Base-by-base conservation (phyloP, 306 rosid genomes). In the Vicia faba region DNA sequence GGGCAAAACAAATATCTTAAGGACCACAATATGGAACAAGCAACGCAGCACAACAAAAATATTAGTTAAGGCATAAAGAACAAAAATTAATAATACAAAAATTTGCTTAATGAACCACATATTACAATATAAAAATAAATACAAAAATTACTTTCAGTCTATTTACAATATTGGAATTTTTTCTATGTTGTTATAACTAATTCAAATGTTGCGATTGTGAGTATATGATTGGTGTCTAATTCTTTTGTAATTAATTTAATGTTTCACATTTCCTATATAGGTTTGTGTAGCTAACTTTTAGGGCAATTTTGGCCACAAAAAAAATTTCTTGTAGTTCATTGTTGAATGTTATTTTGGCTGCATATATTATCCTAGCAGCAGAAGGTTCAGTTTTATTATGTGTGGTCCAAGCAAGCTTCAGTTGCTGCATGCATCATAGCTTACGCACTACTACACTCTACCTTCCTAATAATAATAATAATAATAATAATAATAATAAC, bases 271-370 rank as follows among this genome's bases (percentile, higher is more conserved):
- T 13, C 26, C n/a, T 8, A 4, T 43, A n/a, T 63, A 13, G 54
- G 8, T 46, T 56, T 36, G 4, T 64, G 61, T 5, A 23, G 48
- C 49, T 12, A 57, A 62, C 5, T 40, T 64, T 28, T 29, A 49
- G 26, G 5, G 26, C 13, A 78, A 50, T 60, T 2, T 50, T 66
- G 29, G 55, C 82, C 78, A 66, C 75, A n/a, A n/a, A n/a, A n/a
- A n/a, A n/a, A 60, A 60, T 72, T 66, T 44, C 28, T n/a, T 1
- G 29, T 38, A 25, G 29, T 48, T 29, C n/a, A 66, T 49, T 65
- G 43, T 41, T 14, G 58, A 36, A 54, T 28, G 54, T 51, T 63
- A 70, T 58, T 62, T 15, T 46, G 45, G 41, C 41, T 40, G 40
- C 28, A 38, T 35, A 23, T 38, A 61, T 64, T 71, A 70, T 64